A percentile compares a stretch with the other conserved stretches of the same genome.
phyloP scores from a whole-genome alignment of 192 early-diverging fungal genomes.

The Entomortierella lignicola region DNA sequence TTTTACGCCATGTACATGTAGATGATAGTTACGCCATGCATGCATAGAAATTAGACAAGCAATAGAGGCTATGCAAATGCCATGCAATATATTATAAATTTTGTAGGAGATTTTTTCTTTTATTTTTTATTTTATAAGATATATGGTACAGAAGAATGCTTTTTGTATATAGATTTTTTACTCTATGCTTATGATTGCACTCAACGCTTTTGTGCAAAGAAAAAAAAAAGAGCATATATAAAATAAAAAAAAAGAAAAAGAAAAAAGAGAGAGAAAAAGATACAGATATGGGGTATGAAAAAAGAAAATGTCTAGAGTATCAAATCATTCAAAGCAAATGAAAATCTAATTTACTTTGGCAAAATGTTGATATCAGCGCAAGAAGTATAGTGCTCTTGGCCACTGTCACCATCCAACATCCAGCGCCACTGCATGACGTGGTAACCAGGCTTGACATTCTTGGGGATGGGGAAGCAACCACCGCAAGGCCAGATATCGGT shows the following conservation, averaged over 20 bases:
- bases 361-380: conserved; percentile 30
- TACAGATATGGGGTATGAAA: too few species aligned
- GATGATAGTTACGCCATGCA: too few species aligned
- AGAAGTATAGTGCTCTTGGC: conserved; percentile 39
- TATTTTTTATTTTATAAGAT: background rate
- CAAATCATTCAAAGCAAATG: too few species aligned
- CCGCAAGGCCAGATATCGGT: conserved; percentile 54
- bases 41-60: too few species aligned
- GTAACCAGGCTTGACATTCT: conserved; percentile 16
- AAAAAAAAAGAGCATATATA: background rate
- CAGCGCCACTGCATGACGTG: conserved; percentile 52
- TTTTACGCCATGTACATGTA: too few species aligned
- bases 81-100: too few species aligned
- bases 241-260: background rate
- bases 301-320: too few species aligned
- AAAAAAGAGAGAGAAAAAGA: background rate
- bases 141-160: background rate
- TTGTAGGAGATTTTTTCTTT: background rate
- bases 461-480: conserved; percentile 44
- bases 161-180: background rate
- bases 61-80: too few species aligned
- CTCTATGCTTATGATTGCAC: background rate
- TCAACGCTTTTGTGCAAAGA: background rate
- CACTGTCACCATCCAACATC: conserved; percentile 15
- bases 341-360: too few species aligned